Conservation (phyloP, 1,284 basidiomycete genomes). For the Sphaerobolus stellatus region DNA sequence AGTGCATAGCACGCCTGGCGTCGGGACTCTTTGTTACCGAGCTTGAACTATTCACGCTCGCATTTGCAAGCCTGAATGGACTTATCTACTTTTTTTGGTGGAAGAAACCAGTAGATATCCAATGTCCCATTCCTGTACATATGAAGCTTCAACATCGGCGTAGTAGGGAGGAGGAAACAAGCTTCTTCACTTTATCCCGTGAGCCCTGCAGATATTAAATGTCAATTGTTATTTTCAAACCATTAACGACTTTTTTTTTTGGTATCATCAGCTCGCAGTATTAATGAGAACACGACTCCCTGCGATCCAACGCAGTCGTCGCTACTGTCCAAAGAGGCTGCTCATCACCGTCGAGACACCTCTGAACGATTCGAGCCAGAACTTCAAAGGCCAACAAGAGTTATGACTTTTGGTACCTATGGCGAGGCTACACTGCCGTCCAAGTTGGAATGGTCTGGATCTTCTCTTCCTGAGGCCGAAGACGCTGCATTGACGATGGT, state of each 20-base stretch:
- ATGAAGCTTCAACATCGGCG: not conserved
- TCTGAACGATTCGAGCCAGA: too few species aligned
- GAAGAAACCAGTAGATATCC: constrained; percentile 32
- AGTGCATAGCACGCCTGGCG: constrained; percentile 25
- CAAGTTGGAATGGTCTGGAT: too few species aligned
- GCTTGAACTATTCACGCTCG: constrained; percentile 29
- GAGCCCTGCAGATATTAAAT: not conserved
- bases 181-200: not conserved
- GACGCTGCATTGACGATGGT: too few species aligned
- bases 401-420: too few species aligned
- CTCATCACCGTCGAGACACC: too few species aligned
- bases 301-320: not conserved
- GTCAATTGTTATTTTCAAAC: not conserved
- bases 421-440: too few species aligned
- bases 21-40: constrained; percentile 25
- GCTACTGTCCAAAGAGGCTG: not conserved
- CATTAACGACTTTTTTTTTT: not conserved
- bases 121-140: constrained; percentile 9
- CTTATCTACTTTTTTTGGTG: constrained; percentile 35
- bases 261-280: not conserved
- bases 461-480: too few species aligned
- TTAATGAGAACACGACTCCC: not conserved
- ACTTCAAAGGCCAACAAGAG: too few species aligned
- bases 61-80: constrained; percentile 27
- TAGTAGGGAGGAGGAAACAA: not conserved